Conservation (phyloP, 148 eudicot species). For the Spergularia marina region DNA sequence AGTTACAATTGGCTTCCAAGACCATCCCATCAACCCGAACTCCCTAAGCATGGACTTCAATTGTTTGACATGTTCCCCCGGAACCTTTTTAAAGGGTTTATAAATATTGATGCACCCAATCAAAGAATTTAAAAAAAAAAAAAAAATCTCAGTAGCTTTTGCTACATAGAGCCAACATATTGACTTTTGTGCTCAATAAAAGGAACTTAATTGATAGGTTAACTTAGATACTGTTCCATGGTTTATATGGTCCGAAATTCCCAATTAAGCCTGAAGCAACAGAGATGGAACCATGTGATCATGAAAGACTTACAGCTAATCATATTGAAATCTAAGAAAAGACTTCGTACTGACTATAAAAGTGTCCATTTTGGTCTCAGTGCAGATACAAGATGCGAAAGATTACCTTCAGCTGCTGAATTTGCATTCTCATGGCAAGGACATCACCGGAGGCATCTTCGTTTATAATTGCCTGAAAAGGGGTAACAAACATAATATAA, state of each 20-base stretch:
- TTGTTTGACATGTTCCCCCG: too few species aligned
- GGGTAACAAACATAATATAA: background rate
- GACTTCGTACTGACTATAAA: background rate
- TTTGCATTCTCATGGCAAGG: constrained; percentile 89
- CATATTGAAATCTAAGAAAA: background rate
- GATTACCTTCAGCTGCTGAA: constrained; percentile 89
- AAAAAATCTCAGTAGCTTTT: background rate
- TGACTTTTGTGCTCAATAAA: background rate
- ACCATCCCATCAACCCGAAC: background rate
- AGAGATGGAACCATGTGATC: background rate
- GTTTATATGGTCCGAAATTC: background rate
- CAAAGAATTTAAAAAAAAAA: too few species aligned
- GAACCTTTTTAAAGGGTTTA: background rate
- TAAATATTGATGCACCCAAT: background rate
- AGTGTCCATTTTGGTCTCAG: background rate
- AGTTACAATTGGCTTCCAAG: background rate
- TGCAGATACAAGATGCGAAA: background rate
- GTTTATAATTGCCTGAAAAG: constrained; percentile 77
- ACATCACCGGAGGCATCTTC: constrained; percentile 99
- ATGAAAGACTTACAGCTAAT: background rate
- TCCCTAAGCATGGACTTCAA: background rate
- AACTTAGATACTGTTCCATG: background rate
- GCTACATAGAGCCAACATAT: background rate
- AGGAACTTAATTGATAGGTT: background rate
- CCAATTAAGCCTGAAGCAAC: background rate